Percentiles rank a stretch among this genome's conserved stretches.
Evolutionary conservation across 164 flowering plant species (phyloP).

Genomic region (Chloranthus sessilifolius): DNA sequence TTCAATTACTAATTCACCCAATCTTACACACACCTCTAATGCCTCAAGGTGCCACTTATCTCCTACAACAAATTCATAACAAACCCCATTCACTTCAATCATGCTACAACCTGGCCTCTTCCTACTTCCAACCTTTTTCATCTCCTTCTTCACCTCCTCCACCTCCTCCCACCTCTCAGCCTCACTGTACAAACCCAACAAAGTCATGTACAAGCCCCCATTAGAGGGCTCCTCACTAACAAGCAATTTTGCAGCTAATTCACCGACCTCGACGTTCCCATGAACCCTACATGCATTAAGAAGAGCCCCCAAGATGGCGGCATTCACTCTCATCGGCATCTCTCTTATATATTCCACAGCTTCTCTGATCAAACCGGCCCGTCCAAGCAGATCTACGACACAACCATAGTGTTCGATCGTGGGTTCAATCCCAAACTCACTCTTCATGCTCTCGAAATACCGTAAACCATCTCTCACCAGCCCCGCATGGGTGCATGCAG

Average conservation of each 20-base stretch:
- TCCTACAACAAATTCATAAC: constrained; percentile 27
- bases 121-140: constrained; percentile 25
- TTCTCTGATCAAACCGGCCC: constrained; percentile 26
- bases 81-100: constrained; percentile 28
- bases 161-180: constrained; percentile 27
- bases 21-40: constrained; percentile 18
- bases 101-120: constrained; percentile 40
- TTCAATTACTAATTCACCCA: constrained; percentile 13
- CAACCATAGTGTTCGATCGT: constrained; percentile 34
- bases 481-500: constrained; percentile 35
- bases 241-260: constrained; percentile 19
- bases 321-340: constrained; percentile 31
- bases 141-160: constrained; percentile 24
- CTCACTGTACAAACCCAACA: constrained; percentile 27
- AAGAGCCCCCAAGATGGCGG: constrained; percentile 31
- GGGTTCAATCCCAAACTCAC: constrained; percentile 24
- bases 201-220: constrained; percentile 27
- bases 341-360: constrained; percentile 19
- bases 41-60: constrained; percentile 24
- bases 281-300: constrained; percentile 30
- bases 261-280: constrained; percentile 23
- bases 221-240: constrained; percentile 27
- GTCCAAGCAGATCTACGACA: constrained; percentile 31
- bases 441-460: constrained; percentile 26
- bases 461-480: constrained; percentile 27